Evolutionary conservation across 495 filamentous ascomycete genomes (phyloP), one percentile per base, ranked within the genome.

Genomic region (Penicillium salamii): DNA sequence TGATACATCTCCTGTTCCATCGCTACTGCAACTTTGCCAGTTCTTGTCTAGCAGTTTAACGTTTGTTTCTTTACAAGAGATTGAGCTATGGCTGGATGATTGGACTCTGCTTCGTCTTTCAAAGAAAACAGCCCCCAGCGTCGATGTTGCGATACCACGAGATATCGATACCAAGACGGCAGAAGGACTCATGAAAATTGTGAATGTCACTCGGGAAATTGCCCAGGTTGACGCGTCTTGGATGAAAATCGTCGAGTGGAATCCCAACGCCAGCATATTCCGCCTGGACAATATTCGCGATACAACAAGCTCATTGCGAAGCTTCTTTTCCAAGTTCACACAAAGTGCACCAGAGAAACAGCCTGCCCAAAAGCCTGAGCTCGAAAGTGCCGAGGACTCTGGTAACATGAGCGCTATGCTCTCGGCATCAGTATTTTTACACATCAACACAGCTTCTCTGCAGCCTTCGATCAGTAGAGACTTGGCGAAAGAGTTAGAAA

Each of bases 31-130:
- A 1, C 76, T 99, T 31, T 86, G 86, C 57, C 89, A 96, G 67
- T 99, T 99, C 57, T 74, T 99, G 42, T 84, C 89, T 2, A 97
- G 90, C 32, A 96, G 92, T 68, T 75, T 99, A 68, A 99, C 95
- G 7, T 99, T 99, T 68, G 91, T 99, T 34, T 84, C 86, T 1
- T 72, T 99, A 32, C 77, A 95, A 62, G 78, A 78, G 23, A 90
- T 99, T 42, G 93, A 97, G 52, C 76, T 99, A 31, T 89, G 83
- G 80, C 76, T 99, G 34, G 91, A 97, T 62, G 87, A 95, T 53
- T 89, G 83, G 77, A 87, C 82, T 51, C 70, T 99, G 15, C 65
- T 96, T 20, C 75, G 75, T 13, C 67, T 99, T 18, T 76, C 78
- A 4, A 97, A 97, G 71, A 95, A 93, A 62, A 80, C 80, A 2